Evolutionary conservation across 176 grass and related monocot genomes (phyloP).

Genomic region (Elymus sibiricus): DNA sequence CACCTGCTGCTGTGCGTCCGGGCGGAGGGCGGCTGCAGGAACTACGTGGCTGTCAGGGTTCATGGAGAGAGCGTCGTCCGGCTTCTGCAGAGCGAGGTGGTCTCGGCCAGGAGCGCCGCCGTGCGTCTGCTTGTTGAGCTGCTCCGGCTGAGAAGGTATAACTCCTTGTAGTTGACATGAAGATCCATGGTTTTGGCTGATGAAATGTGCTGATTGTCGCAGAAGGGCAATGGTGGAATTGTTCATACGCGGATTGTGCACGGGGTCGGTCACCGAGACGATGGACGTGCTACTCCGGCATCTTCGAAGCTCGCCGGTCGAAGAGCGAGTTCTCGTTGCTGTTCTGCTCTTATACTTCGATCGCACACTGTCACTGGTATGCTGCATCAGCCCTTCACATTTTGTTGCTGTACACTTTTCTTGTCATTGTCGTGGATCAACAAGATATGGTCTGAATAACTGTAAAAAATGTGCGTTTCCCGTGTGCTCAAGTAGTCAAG

Average conservation of each 20-base stretch:
- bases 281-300: conserved; percentile 40
- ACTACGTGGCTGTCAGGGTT: conserved; percentile 42
- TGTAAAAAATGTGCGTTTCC: background rate
- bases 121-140: conserved; percentile 44
- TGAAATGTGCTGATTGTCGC: background rate
- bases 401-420: background rate
- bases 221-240: conserved; percentile 30
- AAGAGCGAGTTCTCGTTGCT: conserved; percentile 39
- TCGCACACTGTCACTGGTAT: conserved; percentile 40
- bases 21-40: conserved; percentile 53
- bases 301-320: conserved; percentile 25
- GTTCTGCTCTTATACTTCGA: conserved; percentile 48
- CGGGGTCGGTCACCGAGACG: conserved; percentile 1
- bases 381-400: background rate
- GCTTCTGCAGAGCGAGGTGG: conserved; percentile 34
- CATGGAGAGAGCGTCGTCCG: conserved; percentile 15
- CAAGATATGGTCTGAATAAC: background rate
- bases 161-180: background rate
- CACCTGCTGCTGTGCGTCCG: conserved; percentile 46
- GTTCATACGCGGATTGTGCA: conserved; percentile 32
- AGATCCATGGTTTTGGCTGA: background rate
- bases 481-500: too few species aligned
- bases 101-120: conserved; percentile 16
- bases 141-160: conserved; percentile 43
- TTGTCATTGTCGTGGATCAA: background rate